Evolutionary conservation across 2,329 filamentous ascomycete species (phyloP).

Genomic region (Clonostachys byssicola): DNA sequence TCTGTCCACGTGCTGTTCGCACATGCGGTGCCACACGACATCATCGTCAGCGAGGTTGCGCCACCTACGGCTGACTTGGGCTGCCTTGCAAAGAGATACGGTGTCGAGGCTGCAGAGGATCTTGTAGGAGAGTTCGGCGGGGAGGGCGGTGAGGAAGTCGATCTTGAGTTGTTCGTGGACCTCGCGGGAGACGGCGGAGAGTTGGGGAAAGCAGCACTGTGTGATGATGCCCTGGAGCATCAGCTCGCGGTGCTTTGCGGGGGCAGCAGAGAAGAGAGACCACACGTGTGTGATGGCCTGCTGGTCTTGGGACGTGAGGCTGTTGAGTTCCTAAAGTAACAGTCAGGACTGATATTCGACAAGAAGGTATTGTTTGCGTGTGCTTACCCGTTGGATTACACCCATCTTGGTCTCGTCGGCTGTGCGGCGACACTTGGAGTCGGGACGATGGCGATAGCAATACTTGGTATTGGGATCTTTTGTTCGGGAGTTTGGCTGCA

Average conservation of each 20-base stretch:
- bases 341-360: constrained; percentile 2
- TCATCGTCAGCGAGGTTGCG: constrained; percentile 90
- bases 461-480: constrained; percentile 76
- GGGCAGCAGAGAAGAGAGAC: constrained; percentile 95
- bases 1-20: constrained; percentile 90
- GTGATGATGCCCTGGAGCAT: constrained; percentile 96
- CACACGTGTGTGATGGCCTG: constrained; percentile 96
- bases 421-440: constrained; percentile 87
- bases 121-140: constrained; percentile 87
- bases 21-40: constrained; percentile 96
- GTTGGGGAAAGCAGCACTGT: constrained; percentile 95
- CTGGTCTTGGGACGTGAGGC: constrained; percentile 78
- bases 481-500: constrained; percentile 19
- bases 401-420: constrained; percentile 97
- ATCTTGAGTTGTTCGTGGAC: constrained; percentile 96
- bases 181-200: constrained; percentile 86
- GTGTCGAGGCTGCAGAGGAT: constrained; percentile 92
- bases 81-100: constrained; percentile 89
- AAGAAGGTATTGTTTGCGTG: background rate
- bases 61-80: constrained; percentile 90
- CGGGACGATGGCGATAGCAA: constrained; percentile 92
- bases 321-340: constrained; percentile 66
- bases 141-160: constrained; percentile 87
- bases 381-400: constrained; percentile 76
- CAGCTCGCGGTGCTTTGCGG: constrained; percentile 86